phyloP scores from a whole-genome alignment of 768 basidiomycete species.

The Suillus subaureus region DNA sequence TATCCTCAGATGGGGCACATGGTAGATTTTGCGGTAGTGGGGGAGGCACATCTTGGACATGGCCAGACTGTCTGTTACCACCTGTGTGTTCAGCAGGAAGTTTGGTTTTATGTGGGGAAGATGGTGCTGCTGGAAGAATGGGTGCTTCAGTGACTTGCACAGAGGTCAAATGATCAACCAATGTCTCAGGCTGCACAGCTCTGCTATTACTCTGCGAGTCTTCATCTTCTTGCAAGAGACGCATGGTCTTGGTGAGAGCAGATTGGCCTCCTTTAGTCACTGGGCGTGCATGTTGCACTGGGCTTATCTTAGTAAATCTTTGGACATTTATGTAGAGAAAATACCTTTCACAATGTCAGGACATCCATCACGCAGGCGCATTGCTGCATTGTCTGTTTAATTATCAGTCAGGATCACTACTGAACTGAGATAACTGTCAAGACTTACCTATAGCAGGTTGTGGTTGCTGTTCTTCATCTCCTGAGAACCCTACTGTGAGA shows the following conservation, averaged over 20 bases:
- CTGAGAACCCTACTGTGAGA: neutral
- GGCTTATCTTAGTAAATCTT: neutral
- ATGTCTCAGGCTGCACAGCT: neutral
- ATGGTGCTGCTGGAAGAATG: neutral
- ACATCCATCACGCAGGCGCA: neutral
- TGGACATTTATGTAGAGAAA: neutral
- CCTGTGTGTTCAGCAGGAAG: neutral
- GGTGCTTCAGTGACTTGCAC: neutral
- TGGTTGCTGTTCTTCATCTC: neutral
- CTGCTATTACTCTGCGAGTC: neutral
- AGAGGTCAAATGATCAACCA: neutral
- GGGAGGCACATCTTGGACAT: neutral
- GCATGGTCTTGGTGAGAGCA: neutral
- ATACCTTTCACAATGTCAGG: neutral
- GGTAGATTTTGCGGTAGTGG: neutral
- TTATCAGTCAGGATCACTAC: neutral
- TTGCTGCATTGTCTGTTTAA: neutral
- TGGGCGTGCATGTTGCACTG: neutral
- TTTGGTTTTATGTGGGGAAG: neutral
- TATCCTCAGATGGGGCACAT: neutral
- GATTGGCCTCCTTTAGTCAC: neutral
- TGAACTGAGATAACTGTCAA: neutral
- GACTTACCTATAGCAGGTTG: neutral
- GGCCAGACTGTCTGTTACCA: neutral
- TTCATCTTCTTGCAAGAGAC: neutral